A percentile compares a stretch with the other conserved stretches of the same genome.
These are phyloP conservation scores for Fagopyrum esculentum DNA, from an alignment of 148 eudicot genomes.

Conservation along the genomic window DNA sequence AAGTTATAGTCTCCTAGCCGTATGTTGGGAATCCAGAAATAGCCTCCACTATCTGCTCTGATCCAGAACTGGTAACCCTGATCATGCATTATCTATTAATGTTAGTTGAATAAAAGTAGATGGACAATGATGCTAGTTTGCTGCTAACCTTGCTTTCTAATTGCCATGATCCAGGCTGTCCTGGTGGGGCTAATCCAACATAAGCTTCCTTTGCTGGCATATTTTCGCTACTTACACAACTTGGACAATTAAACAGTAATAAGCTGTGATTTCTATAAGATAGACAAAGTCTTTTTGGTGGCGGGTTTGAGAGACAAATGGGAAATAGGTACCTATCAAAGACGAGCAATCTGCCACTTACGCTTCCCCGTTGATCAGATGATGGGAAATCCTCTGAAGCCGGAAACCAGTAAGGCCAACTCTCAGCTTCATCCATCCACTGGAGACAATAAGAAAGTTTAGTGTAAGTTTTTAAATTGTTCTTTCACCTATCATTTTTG, in stretches of 20 bases:
- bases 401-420: constrained; percentile 86
- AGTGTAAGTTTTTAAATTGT: background rate
- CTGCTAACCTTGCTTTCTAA: constrained; percentile 41
- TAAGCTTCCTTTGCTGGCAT: constrained; percentile 33
- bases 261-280: background rate
- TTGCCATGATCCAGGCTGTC: constrained; percentile 64
- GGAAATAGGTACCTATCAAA: constrained; percentile 39
- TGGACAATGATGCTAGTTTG: background rate
- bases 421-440: constrained; percentile 48
- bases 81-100: constrained; percentile 5
- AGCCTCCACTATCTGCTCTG: constrained; percentile 36
- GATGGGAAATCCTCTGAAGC: constrained; percentile 70
- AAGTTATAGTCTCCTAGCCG: constrained; percentile 38
- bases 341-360: constrained; percentile 53
- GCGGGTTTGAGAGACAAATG: background rate
- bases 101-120: background rate
- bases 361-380: constrained; percentile 58
- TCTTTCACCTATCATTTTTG: background rate
- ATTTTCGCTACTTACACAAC: constrained; percentile 11
- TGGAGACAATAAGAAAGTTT: background rate
- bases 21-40: constrained; percentile 35
- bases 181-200: constrained; percentile 49
- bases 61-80: constrained; percentile 74
- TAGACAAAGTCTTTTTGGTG: background rate
- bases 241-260: background rate